Percentiles rank a stretch among this genome's conserved stretches.
Evolutionary conservation across 345 rosid species (phyloP).

Genomic region (Angophora floribunda): DNA sequence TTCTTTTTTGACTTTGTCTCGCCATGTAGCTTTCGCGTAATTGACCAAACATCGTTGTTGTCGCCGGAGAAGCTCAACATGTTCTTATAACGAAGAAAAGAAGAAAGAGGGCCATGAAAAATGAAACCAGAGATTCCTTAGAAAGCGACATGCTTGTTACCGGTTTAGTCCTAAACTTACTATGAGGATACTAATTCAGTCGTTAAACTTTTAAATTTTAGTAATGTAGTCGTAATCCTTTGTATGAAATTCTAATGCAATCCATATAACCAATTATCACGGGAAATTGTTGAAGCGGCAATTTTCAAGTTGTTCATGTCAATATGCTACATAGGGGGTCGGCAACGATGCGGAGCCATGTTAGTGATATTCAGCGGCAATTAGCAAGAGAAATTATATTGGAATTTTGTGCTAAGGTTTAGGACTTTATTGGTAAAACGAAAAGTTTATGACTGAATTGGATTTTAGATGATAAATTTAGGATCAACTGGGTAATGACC

Average conservation of each 20-base stretch:
- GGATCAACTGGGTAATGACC: neutral
- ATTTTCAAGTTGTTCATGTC: neutral
- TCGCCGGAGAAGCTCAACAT: neutral
- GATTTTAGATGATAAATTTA: accelerated
- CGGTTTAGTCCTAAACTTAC: neutral
- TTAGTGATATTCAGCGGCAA: neutral
- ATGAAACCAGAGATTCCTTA: neutral
- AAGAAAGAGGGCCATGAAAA: neutral
- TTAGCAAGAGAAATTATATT: too few species aligned
- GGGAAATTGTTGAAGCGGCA: accelerated
- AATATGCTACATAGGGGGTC: neutral
- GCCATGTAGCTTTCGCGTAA: neutral
- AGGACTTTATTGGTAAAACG: neutral
- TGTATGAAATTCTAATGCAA: too few species aligned
- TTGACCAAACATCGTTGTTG: neutral
- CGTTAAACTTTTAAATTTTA: neutral
- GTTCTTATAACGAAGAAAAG: neutral
- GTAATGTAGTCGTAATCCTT: neutral
- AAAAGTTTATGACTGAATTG: neutral
- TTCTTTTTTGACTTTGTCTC: neutral
- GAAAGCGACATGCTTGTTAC: neutral
- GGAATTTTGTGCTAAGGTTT: neutral
- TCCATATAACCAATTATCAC: accelerated
- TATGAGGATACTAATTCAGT: neutral
- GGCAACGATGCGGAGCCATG: too few species aligned